Base-by-base conservation (phyloP, 805 yeast genomes). In the Ogataea trehaloabstinens region DNA sequence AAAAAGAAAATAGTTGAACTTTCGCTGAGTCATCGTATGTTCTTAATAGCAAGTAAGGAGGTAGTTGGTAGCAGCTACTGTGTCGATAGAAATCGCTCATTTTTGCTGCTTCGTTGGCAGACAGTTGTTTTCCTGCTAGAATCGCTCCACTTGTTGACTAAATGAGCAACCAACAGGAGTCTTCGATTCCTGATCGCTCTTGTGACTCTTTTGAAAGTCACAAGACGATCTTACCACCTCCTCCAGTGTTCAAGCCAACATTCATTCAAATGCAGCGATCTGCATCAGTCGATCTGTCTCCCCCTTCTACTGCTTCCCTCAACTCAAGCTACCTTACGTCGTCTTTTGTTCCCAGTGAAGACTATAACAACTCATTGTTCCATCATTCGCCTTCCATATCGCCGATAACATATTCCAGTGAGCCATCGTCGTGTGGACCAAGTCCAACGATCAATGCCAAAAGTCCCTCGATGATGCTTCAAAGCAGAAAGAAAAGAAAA, bases 161-260 rank as follows among this genome's bases (percentile, higher is more conserved):
- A n/a, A n/a, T n/a, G n/a, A n/a, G n/a, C n/a, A n/a, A n/a, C n/a
- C n/a, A n/a, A n/a, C n/a, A n/a, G n/a, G n/a, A n/a, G n/a, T n/a
- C n/a, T n/a, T n/a, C n/a, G n/a, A n/a, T n/a, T n/a, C n/a, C n/a
- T n/a, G n/a, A n/a, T n/a, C n/a, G n/a, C n/a, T n/a, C n/a, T n/a
- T n/a, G n/a, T n/a, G n/a, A n/a, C n/a, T n/a, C n/a, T n/a, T n/a
- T n/a, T n/a, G n/a, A n/a, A n/a, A n/a, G n/a, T n/a, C n/a, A n/a
- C n/a, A n/a, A n/a, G n/a, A n/a, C n/a, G n/a, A 42, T 56, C 21
- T 42, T 71, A 3, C 77, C 77, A 6, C 65, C 71, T 5, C 76
- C 76, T 1, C 77, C 77, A 2, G 63, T 67, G 16, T 64, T 71
- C 42, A 69, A 67, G 48, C 70, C 75, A 5, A 69, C 73, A 4